Conservation (phyloP, 1,284 basidiomycete species). For the Fereydounia khargensis region DNA sequence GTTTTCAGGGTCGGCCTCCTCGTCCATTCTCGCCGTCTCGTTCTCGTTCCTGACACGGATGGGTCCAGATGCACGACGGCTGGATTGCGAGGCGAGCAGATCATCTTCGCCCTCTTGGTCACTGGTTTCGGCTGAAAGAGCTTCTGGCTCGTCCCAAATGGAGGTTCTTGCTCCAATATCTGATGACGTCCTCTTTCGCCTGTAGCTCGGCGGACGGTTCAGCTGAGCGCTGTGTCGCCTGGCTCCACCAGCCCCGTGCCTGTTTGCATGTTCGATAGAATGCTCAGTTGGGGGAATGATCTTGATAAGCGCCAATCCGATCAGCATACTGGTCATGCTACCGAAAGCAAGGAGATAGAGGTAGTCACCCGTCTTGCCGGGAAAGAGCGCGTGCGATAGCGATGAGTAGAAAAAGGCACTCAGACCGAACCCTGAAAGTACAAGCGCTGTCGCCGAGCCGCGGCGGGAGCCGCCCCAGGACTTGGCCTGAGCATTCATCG, state of each 20-base stretch:
- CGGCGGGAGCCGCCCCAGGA: constrained; percentile 57
- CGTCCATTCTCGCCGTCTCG: no score
- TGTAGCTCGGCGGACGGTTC: constrained; percentile 1
- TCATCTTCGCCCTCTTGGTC: constrained; percentile 15
- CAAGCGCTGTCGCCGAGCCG: constrained; percentile 70
- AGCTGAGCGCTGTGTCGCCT: no score
- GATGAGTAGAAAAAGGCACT: constrained; percentile 77
- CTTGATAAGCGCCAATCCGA: constrained; percentile 68
- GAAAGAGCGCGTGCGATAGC: constrained; percentile 67
- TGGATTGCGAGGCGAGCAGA: no score
- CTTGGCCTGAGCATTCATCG: constrained; percentile 57
- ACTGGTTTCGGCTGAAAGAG: constrained; percentile 9
- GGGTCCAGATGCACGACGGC: no score
- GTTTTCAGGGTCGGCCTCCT: constrained; percentile 8
- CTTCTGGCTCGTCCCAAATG: constrained; percentile 24
- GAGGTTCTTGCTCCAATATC: constrained; percentile 41
- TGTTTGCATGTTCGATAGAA: neutral
- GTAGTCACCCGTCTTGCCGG: constrained; percentile 70
- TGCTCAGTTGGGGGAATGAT: constrained; percentile 62
- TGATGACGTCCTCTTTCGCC: constrained; percentile 28
- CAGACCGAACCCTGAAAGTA: constrained; percentile 78
- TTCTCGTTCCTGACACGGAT: no score
- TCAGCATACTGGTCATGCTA: constrained; percentile 68
- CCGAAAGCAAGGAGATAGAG: constrained; percentile 70
- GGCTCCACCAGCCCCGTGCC: neutral